These are phyloP conservation scores for Ehretia macrophylla DNA, from an alignment of 257 asterid genomes.

Conservation along the genomic window DNA sequence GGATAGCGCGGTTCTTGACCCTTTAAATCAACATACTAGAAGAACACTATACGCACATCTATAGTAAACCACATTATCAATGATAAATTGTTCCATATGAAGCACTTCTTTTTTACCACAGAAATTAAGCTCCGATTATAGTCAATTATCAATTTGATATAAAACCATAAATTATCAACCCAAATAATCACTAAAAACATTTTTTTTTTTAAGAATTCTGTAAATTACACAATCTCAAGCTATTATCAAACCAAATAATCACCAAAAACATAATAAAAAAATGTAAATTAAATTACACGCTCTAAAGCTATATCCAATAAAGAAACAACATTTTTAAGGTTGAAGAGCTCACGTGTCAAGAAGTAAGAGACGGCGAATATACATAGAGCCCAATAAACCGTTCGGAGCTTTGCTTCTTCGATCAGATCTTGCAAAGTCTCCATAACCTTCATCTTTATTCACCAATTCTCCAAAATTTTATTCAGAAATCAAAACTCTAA, in stretches of 20 bases:
- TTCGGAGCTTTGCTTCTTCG: constrained; percentile 94
- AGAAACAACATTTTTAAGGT: background rate
- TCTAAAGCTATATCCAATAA: too few species aligned
- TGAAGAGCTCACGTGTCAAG: constrained; percentile 68
- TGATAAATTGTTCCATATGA: background rate
- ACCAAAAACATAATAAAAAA: too few species aligned
- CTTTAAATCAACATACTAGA: background rate
- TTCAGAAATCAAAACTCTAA: constrained; percentile 26
- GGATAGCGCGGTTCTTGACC: background rate
- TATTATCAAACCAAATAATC: too few species aligned
- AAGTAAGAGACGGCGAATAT: constrained; percentile 79
- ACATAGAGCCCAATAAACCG: constrained; percentile 93
- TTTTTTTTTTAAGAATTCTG: too few species aligned
- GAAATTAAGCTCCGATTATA: background rate
- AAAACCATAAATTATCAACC: too few species aligned
- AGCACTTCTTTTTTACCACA: background rate
- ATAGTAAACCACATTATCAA: constrained; percentile 1
- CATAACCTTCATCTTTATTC: constrained; percentile 58
- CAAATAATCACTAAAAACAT: too few species aligned
- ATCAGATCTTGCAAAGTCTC: constrained; percentile 84
- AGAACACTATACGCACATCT: background rate
- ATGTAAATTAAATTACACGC: too few species aligned
- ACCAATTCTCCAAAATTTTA: background rate
- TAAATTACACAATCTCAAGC: too few species aligned
- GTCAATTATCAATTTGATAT: too few species aligned